Evolutionary conservation across 345 rosid genomes (phyloP), one percentile per base, ranked within the genome.

Genomic region (Salix dunnii): DNA sequence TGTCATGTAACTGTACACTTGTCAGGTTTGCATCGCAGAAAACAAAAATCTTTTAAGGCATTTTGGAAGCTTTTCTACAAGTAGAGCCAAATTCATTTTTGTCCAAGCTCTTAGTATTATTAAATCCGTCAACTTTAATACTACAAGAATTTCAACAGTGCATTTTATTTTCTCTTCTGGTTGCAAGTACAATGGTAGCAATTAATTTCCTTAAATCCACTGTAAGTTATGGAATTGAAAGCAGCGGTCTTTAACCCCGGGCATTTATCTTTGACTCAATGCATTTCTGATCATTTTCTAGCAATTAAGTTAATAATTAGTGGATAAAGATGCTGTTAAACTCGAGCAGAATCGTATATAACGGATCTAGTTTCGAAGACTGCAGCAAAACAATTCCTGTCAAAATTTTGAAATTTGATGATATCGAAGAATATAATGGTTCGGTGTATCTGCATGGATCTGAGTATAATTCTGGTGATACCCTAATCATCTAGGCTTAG

Each of bases 1-100:
- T 43, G 73, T 74, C 73, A 3, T 43, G 69, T 70, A 14, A 68
- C 40, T 67, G 46, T 33, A 7, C 49, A 48, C n/a, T 11, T 2
- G 18, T 48, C 11, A 8, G 49, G 68, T 60, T 76, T 71, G 28
- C 71, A n/a, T 58, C 79, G 64, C 51, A 60, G 6, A 61, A 75
- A 49, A 78, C 82, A 75, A 75, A 74, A 58, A 2, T 30, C 12
- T n/a, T 5, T 0, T 1, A 25, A 35, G 16, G 17, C 21, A 23
- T 11, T 63, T 69, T 48, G 60, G 68, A 78, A 5, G 10, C 27
- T 67, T 55, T 5, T 33, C 10, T 6, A 14, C 46, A 23, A 67
- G 17, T 51, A 36, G 58, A 40, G 67, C 60, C 74, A 43, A 55
- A 2, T 43, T 68, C 42, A 18, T 3, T 66, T 64, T 66, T 74